These are phyloP conservation scores for Colletotrichum sojae DNA, from an alignment of 2,329 filamentous ascomycete genomes.

Conservation along the genomic window DNA sequence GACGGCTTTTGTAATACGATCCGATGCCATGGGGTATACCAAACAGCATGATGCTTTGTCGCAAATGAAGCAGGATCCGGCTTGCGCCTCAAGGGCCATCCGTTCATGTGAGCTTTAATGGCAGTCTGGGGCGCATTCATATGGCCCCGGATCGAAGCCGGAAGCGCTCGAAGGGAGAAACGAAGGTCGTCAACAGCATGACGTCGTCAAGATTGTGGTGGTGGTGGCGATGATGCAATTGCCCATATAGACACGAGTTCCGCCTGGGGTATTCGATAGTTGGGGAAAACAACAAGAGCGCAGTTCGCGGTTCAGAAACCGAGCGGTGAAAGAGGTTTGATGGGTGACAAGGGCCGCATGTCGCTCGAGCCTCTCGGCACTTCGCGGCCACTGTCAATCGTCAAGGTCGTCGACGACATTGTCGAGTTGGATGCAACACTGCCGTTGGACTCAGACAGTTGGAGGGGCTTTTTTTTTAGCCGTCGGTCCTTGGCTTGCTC, in stretches of 20 bases:
- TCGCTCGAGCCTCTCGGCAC: conserved; percentile 56
- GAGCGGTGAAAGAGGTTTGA: conserved; percentile 75
- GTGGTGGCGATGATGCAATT: conserved; percentile 32
- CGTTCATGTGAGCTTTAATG: neutral
- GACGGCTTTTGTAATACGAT: conserved; percentile 40
- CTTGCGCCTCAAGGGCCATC: conserved; percentile 7
- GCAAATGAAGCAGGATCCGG: conserved; percentile 33
- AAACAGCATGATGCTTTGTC: conserved; percentile 38
- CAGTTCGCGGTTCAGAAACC: conserved; percentile 60
- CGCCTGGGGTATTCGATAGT: conserved; percentile 39
- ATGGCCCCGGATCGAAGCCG: neutral
- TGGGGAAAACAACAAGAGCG: conserved; percentile 41
- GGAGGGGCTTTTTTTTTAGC: conserved; percentile 61
- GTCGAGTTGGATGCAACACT: conserved; percentile 61
- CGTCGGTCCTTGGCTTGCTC: conserved; percentile 51
- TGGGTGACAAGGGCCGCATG: conserved; percentile 73
- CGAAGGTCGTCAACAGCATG: conserved; percentile 52
- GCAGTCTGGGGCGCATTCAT: neutral
- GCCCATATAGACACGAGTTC: conserved; percentile 35
- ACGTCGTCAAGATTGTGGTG: conserved; percentile 48
- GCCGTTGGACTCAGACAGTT: conserved; percentile 58
- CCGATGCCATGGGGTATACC: conserved; percentile 41
- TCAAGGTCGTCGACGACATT: conserved; percentile 62
- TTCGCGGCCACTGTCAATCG: conserved; percentile 60
- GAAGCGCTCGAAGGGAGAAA: conserved; percentile 23